phyloP scores from a whole-genome alignment of 2,329 filamentous ascomycete genomes.

The Aspergillus novofumigatus region DNA sequence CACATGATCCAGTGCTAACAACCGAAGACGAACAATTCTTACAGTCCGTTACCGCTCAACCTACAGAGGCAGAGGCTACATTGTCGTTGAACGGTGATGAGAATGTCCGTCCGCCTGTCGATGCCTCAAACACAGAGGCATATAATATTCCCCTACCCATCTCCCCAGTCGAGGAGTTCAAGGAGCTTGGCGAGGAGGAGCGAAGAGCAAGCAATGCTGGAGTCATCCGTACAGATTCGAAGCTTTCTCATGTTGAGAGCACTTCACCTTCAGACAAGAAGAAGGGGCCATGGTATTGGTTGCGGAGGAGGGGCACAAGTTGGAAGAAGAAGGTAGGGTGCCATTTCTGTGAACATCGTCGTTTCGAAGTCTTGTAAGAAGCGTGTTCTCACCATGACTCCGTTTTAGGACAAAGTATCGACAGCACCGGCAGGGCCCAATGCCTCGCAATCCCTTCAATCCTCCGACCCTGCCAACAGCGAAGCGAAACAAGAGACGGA shows the following conservation, averaged over 20 bases:
- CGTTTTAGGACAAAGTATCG: constrained; percentile 7
- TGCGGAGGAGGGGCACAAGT: constrained; percentile 34
- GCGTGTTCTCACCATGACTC: neutral
- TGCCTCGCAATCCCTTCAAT: constrained; percentile 2
- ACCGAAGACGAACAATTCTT: constrained; percentile 60
- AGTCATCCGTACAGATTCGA: constrained; percentile 11
- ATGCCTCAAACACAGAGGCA: constrained; percentile 42
- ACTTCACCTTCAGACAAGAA: constrained; percentile 21
- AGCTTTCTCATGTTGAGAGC: constrained; percentile 16
- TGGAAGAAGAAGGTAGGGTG: constrained; percentile 28
- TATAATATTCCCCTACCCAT: constrained; percentile 48
- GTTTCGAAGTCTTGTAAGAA: neutral
- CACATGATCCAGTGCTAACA: constrained; percentile 48
- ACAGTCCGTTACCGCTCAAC: constrained; percentile 46
- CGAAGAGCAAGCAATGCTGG: constrained; percentile 27
- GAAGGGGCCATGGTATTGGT: constrained; percentile 37
- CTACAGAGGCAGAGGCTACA: constrained; percentile 22
- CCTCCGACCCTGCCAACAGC: constrained; percentile 25
- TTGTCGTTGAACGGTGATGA: constrained; percentile 4
- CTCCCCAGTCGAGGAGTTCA: constrained; percentile 44
- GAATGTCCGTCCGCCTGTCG: constrained; percentile 3
- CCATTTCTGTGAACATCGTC: neutral
- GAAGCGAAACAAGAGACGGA: constrained; percentile 57
- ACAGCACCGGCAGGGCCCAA: constrained; percentile 1
- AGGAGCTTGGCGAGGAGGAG: constrained; percentile 28